phyloP scores from a whole-genome alignment of 2,329 filamentous ascomycete genomes.

The Raffaelea albimanens region DNA sequence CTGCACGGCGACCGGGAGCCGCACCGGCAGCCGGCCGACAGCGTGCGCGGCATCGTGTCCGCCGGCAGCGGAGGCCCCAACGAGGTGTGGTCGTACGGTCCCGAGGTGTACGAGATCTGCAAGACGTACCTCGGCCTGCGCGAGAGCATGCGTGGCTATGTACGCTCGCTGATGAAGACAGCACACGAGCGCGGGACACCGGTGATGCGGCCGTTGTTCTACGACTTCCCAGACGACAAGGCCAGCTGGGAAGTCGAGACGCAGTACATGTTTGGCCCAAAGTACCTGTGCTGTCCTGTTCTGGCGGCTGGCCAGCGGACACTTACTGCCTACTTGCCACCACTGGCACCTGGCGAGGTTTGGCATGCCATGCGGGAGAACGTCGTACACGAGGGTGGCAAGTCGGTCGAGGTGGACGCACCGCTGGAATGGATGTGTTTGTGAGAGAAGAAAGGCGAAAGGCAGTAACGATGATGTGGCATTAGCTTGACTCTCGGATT shows the following conservation, averaged over 20 bases:
- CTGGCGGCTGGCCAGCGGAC: slow-evolving; percentile 35
- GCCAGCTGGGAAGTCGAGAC: slow-evolving; percentile 46
- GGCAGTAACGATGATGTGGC: too few relatives aligned
- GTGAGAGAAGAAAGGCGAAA: too few relatives aligned
- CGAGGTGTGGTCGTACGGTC: slow-evolving; percentile 59
- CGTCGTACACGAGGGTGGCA: slow-evolving; percentile 2
- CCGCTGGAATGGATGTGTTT: slow-evolving; percentile 7
- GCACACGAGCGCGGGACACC: slow-evolving; percentile 52
- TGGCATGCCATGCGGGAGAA: too few relatives aligned
- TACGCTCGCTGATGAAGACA: slow-evolving; percentile 45
- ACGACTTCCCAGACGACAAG: slow-evolving; percentile 49
- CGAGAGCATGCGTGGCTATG: slow-evolving; percentile 50
- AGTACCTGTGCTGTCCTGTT: slow-evolving; percentile 50
- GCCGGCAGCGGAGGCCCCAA: slow-evolving; percentile 44
- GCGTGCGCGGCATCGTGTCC: slow-evolving; percentile 25
- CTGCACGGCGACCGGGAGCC: slow-evolving; percentile 59
- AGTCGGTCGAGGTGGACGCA: slow-evolving; percentile 1
- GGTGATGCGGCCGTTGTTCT: slow-evolving; percentile 54
- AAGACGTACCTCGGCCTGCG: slow-evolving; percentile 48
- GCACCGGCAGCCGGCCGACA: slow-evolving; percentile 24
- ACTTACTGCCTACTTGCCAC: slow-evolving; percentile 38
- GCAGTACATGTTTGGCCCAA: slow-evolving; percentile 55
- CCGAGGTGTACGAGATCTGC: slow-evolving; percentile 50
- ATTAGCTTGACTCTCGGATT: too few relatives aligned
- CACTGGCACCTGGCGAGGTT: slow-evolving; percentile 21